Evolutionary conservation across 768 basidiomycete species (phyloP).

Genomic region (Kwoniella sp.): DNA sequence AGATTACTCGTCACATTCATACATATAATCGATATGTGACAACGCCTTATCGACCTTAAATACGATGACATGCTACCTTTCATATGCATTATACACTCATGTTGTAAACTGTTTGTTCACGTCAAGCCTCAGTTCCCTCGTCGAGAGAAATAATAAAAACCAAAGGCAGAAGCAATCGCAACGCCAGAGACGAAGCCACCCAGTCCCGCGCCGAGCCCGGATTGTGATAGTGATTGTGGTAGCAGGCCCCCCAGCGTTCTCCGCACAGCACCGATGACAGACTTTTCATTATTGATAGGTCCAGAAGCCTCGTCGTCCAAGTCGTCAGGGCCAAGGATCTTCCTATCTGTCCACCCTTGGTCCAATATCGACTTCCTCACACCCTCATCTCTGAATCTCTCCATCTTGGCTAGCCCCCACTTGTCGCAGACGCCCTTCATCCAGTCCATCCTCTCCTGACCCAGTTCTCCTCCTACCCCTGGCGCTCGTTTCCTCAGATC

Average conservation of each 20-base stretch:
- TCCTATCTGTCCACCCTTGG: constrained; percentile 79
- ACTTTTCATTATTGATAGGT: background rate
- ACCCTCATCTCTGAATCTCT: constrained; percentile 65
- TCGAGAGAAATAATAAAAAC: constrained; percentile 2
- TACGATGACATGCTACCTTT: no score
- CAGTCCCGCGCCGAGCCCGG: background rate
- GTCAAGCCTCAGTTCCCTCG: no score
- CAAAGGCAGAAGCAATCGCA: background rate
- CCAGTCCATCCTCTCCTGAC: constrained; percentile 82
- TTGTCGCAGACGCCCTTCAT: constrained; percentile 62
- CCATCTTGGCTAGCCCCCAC: constrained; percentile 84
- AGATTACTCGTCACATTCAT: no score
- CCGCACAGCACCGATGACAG: background rate
- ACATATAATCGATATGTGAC: no score
- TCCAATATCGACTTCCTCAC: constrained; percentile 70
- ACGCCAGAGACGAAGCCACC: constrained; percentile 12
- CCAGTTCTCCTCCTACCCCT: constrained; percentile 75
- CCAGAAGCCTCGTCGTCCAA: constrained; percentile 7
- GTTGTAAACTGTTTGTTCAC: no score
- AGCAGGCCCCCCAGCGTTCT: background rate
- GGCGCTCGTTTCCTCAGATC: constrained; percentile 77
- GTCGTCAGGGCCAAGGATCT: constrained; percentile 50
- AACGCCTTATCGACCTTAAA: no score
- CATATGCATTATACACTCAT: no score
- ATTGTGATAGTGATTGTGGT: background rate